These are phyloP conservation scores for Entamoeba invadens DNA, from an alignment of 208 protist genomes.

Conservation along the genomic window DNA sequence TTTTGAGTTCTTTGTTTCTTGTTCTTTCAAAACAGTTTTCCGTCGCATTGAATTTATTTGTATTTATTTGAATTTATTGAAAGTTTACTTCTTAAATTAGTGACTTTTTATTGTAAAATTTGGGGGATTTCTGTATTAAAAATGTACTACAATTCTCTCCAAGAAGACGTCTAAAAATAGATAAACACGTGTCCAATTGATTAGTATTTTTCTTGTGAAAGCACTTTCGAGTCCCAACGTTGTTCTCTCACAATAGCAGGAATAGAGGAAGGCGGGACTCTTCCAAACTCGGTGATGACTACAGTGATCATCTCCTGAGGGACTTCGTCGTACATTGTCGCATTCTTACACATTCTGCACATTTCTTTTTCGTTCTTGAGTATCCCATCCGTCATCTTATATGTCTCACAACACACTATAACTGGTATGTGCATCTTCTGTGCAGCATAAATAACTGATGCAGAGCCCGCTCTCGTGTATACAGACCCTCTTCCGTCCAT, in stretches of 20 bases:
- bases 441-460: neutral
- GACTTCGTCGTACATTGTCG: slow-evolving; percentile 1
- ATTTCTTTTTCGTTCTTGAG: neutral
- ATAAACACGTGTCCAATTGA: too few species aligned
- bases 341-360: neutral
- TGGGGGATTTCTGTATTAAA: too few species aligned
- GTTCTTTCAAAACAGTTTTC: too few species aligned
- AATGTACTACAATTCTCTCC: too few species aligned
- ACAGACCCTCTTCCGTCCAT: neutral
- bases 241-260: neutral
- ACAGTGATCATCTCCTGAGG: neutral
- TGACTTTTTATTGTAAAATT: too few species aligned
- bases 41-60: too few species aligned
- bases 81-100: too few species aligned
- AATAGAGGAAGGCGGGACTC: neutral
- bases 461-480: neutral
- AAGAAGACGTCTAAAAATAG: too few species aligned
- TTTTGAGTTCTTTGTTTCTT: too few species aligned
- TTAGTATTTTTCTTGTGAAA: neutral
- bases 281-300: slow-evolving; percentile 1
- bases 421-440: neutral
- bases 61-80: too few species aligned
- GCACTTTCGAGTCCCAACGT: neutral
- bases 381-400: neutral
- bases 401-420: slow-evolving; percentile 7